Percentiles rank a stretch among this genome's conserved stretches.
Conservation (phyloP, 768 basidiomycete genomes). For the Xerocomellus amylosporus region DNA sequence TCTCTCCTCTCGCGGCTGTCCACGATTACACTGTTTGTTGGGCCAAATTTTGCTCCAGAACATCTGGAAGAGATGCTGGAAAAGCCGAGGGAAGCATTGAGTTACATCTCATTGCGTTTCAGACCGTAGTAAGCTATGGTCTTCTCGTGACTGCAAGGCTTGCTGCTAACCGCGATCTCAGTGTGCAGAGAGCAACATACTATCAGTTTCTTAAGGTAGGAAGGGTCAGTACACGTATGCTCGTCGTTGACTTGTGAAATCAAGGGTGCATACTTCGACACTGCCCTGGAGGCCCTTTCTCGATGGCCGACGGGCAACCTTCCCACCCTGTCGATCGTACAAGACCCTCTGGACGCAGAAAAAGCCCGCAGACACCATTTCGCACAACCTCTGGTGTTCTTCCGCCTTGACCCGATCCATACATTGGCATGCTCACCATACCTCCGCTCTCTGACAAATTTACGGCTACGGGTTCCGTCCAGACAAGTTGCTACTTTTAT, state of each 20-base stretch:
- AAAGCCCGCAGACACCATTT: constrained; percentile 41
- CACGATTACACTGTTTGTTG: constrained; percentile 62
- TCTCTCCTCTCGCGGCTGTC: constrained; percentile 50
- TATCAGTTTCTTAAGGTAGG: constrained; percentile 74
- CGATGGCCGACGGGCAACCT: constrained; percentile 53
- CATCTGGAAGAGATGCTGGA: constrained; percentile 70
- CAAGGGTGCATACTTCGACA: constrained; percentile 86
- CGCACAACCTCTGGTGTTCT: constrained; percentile 89
- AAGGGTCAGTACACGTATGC: neutral
- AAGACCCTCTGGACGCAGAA: constrained; percentile 54
- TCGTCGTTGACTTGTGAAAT: neutral
- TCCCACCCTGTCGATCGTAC: constrained; percentile 56
- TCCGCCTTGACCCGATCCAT: constrained; percentile 59
- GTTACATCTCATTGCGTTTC: constrained; percentile 65
- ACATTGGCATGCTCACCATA: constrained; percentile 44
- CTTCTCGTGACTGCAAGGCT: neutral
- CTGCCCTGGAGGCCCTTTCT: constrained; percentile 57
- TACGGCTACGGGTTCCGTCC: constrained; percentile 71
- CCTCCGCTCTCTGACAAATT: constrained; percentile 43
- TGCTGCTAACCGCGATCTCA: constrained; percentile 6
- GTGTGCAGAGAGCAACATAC: constrained; percentile 73
- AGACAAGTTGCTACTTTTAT: constrained; percentile 53
- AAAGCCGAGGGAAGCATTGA: constrained; percentile 45
- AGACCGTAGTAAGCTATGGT: constrained; percentile 67
- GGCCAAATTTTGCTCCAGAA: constrained; percentile 75